Conservation (phyloP, 306 rosid species). For the Prinsepia uniflora region DNA sequence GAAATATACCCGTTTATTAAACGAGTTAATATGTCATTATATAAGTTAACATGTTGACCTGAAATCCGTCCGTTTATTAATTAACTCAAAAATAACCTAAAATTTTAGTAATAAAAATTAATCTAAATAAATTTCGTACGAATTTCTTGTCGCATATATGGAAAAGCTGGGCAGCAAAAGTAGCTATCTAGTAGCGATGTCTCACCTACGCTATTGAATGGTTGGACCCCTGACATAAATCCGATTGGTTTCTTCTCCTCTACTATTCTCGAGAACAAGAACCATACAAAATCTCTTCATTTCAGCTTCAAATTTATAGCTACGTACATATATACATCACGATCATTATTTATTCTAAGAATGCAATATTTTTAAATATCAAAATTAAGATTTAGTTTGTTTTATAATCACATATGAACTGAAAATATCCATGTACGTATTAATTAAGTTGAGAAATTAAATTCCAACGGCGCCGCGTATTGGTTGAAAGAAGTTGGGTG, state of each 20-base stretch:
- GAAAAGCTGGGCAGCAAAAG: background rate
- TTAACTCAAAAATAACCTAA: too few species aligned
- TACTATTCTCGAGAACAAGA: background rate
- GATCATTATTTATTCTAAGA: background rate
- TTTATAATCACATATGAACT: background rate
- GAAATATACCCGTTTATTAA: too few species aligned
- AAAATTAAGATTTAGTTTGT: too few species aligned
- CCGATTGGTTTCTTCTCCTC: background rate
- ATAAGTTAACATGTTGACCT: too few species aligned
- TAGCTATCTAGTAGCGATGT: constrained; percentile 5
- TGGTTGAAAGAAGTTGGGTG: background rate
- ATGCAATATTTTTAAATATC: background rate
- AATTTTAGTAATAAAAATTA: too few species aligned
- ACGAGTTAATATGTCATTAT: too few species aligned
- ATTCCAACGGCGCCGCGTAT: background rate
- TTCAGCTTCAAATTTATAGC: background rate
- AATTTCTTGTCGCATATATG: too few species aligned
- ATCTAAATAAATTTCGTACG: too few species aligned
- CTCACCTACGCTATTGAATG: constrained; percentile 10
- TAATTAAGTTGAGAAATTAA: background rate
- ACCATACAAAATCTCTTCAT: background rate
- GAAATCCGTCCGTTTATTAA: too few species aligned
- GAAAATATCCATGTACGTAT: background rate
- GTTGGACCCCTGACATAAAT: background rate
- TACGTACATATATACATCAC: too few species aligned